These are phyloP conservation scores for Yamadazyma paraphyllophila DNA, from an alignment of 805 yeast genomes.

Conservation along the genomic window DNA sequence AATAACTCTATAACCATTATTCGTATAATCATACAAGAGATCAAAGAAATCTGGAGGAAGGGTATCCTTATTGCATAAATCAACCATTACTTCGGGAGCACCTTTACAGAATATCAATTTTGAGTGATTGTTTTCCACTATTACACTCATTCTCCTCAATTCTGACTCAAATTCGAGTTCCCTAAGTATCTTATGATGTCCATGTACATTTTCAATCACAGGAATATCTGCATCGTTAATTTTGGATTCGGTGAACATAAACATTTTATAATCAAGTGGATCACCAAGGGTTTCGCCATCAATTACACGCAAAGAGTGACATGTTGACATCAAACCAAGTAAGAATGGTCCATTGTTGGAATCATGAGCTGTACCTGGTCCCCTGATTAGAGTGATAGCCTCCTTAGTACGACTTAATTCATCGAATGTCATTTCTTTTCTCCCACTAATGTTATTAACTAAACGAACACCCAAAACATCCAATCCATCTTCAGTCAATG, in stretches of 20 bases:
- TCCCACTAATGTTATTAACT: conserved; percentile 37
- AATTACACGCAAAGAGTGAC: conserved; percentile 82
- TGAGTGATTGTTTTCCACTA: conserved; percentile 43
- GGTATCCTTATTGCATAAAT: conserved; percentile 67
- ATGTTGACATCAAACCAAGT: conserved; percentile 58
- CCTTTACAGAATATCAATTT: conserved; percentile 69
- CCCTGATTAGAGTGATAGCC: conserved; percentile 7
- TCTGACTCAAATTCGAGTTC: conserved; percentile 83
- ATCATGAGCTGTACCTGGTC: conserved; percentile 17
- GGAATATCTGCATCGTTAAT: conserved; percentile 35
- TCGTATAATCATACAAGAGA: conserved; percentile 80
- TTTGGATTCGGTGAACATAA: conserved; percentile 79
- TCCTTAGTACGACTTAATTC: conserved; percentile 18
- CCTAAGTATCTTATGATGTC: conserved; percentile 34
- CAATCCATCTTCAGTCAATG: conserved; percentile 93
- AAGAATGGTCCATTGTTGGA: conserved; percentile 31
- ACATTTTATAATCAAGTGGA: conserved; percentile 92
- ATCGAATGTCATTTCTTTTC: conserved; percentile 38
- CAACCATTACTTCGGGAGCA: conserved; percentile 91
- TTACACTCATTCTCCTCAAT: conserved; percentile 86
- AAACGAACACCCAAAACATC: conserved; percentile 69
- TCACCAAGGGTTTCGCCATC: conserved; percentile 87
- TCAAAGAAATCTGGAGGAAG: conserved; percentile 76
- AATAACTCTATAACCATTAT: conserved; percentile 90
- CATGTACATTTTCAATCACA: conserved; percentile 13